Evolutionary conservation across 2,329 filamentous ascomycete genomes (phyloP), one percentile per base, ranked within the genome.

Genomic region (Verticillium nonalfalfae): DNA sequence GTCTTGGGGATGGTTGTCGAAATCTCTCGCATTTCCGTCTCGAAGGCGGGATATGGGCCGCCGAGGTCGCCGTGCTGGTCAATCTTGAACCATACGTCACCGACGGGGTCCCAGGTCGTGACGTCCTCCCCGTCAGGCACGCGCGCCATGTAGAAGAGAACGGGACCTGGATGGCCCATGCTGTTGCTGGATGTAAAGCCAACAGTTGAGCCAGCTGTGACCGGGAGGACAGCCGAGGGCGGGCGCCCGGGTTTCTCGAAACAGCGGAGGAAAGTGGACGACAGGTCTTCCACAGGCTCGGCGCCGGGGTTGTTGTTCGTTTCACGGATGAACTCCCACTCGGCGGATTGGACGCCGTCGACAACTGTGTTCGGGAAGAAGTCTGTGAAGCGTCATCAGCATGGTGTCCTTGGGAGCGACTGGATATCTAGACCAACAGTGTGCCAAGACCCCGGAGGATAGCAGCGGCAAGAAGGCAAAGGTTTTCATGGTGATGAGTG

Each of bases 151-250:
- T 73, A 73, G 66, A 72, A 71, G 65, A 70, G 68, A 9, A 71
- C 68, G 14, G 71, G 71, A 7, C 71, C 71, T 3, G 74, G 75
- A 65, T 77, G 75, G 60, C 71, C 71, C 60, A 79, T 71, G 62
- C 68, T 65, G 7, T 73, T 69, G 65, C 71, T 72, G 26, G 75
- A 73, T 15, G 72, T 71, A 67, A 78, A 79, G 31, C 58, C 58
- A 7, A 59, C n/a, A 7, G 26, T 18, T 40, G 58, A 33, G 39
- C 58, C 58, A 33, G 58, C 58, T 4, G 58, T 34, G 21, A 59
- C 56, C n/a, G 58, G 18, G 10, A 52, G 63, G 21, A 63, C 71
- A 39, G 66, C 63, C 34, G 68, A 69, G 38, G 65, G 58, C n/a
- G 61, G 38, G 35, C 62, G 63, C 52, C 63, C 63, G n/a, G 65